Evolutionary conservation across 2,329 filamentous ascomycete species (phyloP).

Genomic region (Pseudogymnoascus sp.): DNA sequence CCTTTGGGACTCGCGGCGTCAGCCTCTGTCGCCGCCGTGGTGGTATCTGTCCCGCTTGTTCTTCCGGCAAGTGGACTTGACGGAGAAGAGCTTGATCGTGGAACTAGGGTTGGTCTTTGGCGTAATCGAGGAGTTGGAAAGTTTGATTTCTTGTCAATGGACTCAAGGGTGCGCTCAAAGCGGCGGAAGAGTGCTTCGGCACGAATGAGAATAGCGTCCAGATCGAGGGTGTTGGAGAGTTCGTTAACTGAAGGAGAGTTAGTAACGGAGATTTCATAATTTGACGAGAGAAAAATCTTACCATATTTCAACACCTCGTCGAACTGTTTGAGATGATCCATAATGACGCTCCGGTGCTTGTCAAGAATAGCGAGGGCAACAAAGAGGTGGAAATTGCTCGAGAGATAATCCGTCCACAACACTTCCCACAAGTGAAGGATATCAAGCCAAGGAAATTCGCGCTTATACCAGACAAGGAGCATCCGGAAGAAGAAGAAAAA

Average conservation of each 20-base stretch:
- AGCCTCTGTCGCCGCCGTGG: conserved; percentile 20
- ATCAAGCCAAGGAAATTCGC: conserved; percentile 87
- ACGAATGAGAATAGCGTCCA: conserved; percentile 74
- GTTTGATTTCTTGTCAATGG: conserved; percentile 83
- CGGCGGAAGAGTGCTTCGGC: conserved; percentile 82
- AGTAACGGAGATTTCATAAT: conserved; percentile 7
- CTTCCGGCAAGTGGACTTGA: conserved; percentile 10
- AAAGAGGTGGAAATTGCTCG: conserved; percentile 88
- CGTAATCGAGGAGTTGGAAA: conserved; percentile 54
- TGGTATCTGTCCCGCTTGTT: conserved; percentile 29
- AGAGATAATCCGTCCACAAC: conserved; percentile 88
- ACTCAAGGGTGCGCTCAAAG: conserved; percentile 82
- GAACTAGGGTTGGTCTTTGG: conserved; percentile 14
- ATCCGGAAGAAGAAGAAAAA: conserved; percentile 99
- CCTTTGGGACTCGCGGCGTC: conserved; percentile 23
- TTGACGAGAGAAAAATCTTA: conserved; percentile 35
- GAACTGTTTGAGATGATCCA: conserved; percentile 87
- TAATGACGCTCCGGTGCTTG: conserved; percentile 92
- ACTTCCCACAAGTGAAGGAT: conserved; percentile 84
- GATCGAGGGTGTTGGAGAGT: conserved; percentile 84
- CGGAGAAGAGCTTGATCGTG: conserved; percentile 8
- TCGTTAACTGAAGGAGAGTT: conserved; percentile 65
- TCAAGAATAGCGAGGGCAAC: conserved; percentile 89
- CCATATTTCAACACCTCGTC: conserved; percentile 96
- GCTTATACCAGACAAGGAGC: conserved; percentile 97